These are phyloP conservation scores for Colletotrichum destructivum DNA, from an alignment of 2,329 filamentous ascomycete species.

Conservation along the genomic window DNA sequence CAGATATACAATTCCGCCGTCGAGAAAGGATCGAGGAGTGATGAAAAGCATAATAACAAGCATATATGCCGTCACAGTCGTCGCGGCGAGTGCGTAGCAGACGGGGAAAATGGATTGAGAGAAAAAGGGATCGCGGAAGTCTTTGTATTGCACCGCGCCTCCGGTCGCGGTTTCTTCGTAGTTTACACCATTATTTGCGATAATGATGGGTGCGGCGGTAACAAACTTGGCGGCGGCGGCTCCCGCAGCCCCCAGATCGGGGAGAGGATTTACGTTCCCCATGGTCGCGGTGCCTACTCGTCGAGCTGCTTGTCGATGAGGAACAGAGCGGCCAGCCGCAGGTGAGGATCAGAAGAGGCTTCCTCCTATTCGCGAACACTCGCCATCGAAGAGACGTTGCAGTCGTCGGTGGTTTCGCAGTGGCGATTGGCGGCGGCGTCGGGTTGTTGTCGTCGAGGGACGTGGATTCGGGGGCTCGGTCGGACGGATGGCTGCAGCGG, in stretches of 20 bases:
- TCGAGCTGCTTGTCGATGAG: slow-evolving; percentile 42
- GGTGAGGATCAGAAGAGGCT: slow-evolving; percentile 41
- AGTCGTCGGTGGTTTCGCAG: slow-evolving; percentile 28
- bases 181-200: slow-evolving; percentile 58
- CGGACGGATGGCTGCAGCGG: slow-evolving; percentile 39
- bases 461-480: slow-evolving; percentile 34
- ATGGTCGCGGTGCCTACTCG: slow-evolving; percentile 49
- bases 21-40: slow-evolving; percentile 92
- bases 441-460: slow-evolving; percentile 31
- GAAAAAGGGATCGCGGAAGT: slow-evolving; percentile 90
- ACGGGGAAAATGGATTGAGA: slow-evolving; percentile 89
- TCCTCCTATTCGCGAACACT: slow-evolving; percentile 45
- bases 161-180: slow-evolving; percentile 54
- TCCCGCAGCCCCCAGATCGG: slow-evolving; percentile 41
- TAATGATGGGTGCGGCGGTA: slow-evolving; percentile 56
- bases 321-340: slow-evolving; percentile 48
- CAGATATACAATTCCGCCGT: slow-evolving; percentile 86
- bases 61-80: slow-evolving; percentile 92
- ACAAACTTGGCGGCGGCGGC: slow-evolving; percentile 50
- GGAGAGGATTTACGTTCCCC: slow-evolving; percentile 44
- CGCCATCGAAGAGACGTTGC: slow-evolving; percentile 52
- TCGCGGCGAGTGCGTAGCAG: slow-evolving; percentile 91
- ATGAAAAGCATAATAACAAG: slow-evolving; percentile 95
- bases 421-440: slow-evolving; percentile 24
- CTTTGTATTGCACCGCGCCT: slow-evolving; percentile 62